Evolutionary conservation across 345 rosid species (phyloP).

Genomic region (Salix exigua): DNA sequence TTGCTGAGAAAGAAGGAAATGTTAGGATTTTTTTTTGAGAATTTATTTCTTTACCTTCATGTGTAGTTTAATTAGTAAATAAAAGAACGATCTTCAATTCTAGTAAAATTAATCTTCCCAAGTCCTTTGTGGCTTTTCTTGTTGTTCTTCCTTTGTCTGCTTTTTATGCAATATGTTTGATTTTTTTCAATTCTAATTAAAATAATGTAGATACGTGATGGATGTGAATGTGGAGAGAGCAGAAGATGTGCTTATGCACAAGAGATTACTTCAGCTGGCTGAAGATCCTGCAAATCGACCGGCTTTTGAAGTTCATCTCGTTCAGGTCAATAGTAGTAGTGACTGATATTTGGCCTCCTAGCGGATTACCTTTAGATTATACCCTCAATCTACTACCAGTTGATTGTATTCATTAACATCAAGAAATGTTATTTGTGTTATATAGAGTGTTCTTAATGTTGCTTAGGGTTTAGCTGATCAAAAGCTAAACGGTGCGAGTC

Average conservation of each 20-base stretch:
- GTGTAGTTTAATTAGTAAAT: background rate
- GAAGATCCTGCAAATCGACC: conserved; percentile 74
- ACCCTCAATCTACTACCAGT: background rate
- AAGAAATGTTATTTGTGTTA: background rate
- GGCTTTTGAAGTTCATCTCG: conserved; percentile 81
- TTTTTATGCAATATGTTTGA: background rate
- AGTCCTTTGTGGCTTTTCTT: background rate
- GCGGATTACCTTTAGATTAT: background rate
- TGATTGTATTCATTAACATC: background rate
- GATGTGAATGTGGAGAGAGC: conserved; percentile 99
- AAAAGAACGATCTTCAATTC: background rate
- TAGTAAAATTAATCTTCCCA: background rate
- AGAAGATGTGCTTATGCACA: conserved; percentile 83
- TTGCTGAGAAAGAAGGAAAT: conserved; percentile 8
- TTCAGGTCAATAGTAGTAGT: conserved; percentile 49
- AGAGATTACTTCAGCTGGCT: conserved; percentile 67
- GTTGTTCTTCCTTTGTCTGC: background rate
- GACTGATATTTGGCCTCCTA: background rate
- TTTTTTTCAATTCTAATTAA: background rate
- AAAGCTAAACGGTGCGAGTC: background rate
- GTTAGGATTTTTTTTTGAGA: background rate
- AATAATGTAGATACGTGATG: conserved; percentile 59
- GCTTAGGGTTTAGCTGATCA: background rate
- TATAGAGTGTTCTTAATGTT: background rate
- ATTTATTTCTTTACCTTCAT: background rate